phyloP scores from a whole-genome alignment of 441 rosid genomes.

The Sinapis alba region DNA sequence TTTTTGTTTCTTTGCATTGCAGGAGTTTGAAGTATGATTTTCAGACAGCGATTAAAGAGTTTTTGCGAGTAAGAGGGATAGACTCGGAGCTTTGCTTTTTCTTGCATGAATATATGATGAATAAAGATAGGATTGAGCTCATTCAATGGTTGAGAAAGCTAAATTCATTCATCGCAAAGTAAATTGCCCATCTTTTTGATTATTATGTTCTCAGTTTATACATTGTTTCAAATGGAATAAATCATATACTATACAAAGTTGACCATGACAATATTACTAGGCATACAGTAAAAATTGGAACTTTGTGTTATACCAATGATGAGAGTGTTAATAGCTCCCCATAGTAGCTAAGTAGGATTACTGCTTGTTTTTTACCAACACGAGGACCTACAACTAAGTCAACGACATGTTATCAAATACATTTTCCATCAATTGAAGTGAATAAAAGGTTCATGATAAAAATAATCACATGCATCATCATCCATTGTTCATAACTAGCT shows the following conservation, averaged over 20 bases:
- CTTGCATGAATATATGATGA: slow-evolving; percentile 74
- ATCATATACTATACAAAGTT: neutral
- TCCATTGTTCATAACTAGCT: neutral
- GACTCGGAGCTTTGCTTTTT: slow-evolving; percentile 56
- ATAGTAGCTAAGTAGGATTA: neutral
- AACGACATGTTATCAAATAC: neutral
- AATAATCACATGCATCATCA: neutral
- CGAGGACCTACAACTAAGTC: neutral
- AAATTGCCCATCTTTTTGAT: slow-evolving; percentile 11
- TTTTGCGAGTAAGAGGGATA: slow-evolving; percentile 65
- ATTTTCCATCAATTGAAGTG: neutral
- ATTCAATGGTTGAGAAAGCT: slow-evolving; percentile 65
- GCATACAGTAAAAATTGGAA: neutral
- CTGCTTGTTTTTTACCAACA: slow-evolving; percentile 1
- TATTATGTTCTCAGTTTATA: neutral
- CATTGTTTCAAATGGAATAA: neutral
- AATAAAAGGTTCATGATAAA: slow-evolving; percentile 13
- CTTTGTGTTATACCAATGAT: neutral
- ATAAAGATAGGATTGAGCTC: slow-evolving; percentile 77
- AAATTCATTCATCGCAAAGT: slow-evolving; percentile 49
- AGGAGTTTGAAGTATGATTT: slow-evolving; percentile 58
- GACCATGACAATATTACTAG: neutral
- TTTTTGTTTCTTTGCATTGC: slow-evolving; percentile 30
- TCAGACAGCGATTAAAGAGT: slow-evolving; percentile 46
- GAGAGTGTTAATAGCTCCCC: neutral